A percentile compares a stretch with the other conserved stretches of the same genome.
Evolutionary conservation across 495 filamentous ascomycete genomes (phyloP).

Genomic region (Sporormia fimetaria): DNA sequence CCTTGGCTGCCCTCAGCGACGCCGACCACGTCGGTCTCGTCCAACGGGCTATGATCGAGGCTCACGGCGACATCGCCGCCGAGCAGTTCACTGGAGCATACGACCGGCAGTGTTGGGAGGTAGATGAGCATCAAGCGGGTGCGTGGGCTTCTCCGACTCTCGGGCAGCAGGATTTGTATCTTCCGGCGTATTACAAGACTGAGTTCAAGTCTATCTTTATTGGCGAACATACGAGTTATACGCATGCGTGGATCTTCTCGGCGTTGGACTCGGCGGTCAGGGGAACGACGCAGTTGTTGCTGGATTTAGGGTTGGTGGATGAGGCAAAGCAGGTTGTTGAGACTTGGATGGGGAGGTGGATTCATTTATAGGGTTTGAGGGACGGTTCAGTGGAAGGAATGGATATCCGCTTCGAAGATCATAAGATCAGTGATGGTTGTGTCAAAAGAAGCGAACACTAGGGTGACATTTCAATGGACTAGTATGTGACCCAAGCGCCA

Average conservation of each 20-base stretch:
- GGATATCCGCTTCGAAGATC: too few species aligned
- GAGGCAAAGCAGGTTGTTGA: conserved; percentile 53
- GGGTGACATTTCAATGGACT: too few species aligned
- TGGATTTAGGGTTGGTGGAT: conserved; percentile 58
- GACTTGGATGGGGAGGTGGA: conserved; percentile 62
- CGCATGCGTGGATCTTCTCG: conserved; percentile 63
- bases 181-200: conserved; percentile 59
- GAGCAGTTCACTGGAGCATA: conserved; percentile 36
- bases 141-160: conserved; percentile 32
- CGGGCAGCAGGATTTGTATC: conserved; percentile 53
- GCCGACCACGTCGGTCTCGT: conserved; percentile 46
- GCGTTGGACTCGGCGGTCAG: conserved; percentile 57
- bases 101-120: conserved; percentile 20
- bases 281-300: conserved; percentile 51
- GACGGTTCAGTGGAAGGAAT: too few species aligned
- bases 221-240: conserved; percentile 61
- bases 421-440: too few species aligned
- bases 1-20: conserved; percentile 37
- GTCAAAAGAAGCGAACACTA: too few species aligned
- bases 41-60: conserved; percentile 47
- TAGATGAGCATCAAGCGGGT: conserved; percentile 22
- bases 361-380: conserved; percentile 29
- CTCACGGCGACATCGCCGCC: conserved; percentile 46
- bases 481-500: too few species aligned
- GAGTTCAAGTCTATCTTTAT: conserved; percentile 55